Conservation (phyloP, 352 stramenopile species). For the Globisporangium sylvaticum region DNA sequence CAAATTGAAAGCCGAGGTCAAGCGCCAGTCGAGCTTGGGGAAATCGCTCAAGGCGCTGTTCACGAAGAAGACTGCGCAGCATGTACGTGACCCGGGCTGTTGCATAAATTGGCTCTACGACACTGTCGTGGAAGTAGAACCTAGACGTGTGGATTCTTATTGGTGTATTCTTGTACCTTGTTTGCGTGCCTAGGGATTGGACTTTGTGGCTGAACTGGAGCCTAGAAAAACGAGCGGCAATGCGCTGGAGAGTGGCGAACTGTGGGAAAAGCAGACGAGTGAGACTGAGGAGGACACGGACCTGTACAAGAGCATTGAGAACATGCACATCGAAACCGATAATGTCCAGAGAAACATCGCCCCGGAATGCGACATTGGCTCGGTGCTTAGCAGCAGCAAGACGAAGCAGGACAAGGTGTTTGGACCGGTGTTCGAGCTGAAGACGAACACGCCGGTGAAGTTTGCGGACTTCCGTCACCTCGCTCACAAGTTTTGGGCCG, state of each 20-base stretch:
- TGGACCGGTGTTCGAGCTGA: constrained; percentile 16
- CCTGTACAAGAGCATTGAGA: constrained; percentile 11
- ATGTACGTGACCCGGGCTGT: not conserved
- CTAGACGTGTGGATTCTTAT: not conserved
- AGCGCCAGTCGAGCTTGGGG: constrained; percentile 8
- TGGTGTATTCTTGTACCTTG: not conserved
- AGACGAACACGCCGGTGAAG: constrained; percentile 12
- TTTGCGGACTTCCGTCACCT: constrained; percentile 8
- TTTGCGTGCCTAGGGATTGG: not conserved
- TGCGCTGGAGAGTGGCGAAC: not conserved
- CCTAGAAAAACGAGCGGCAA: not conserved
- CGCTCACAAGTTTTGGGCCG: not conserved
- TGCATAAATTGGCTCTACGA: not conserved
- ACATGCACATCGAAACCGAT: constrained; percentile 13
- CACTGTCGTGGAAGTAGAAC: not conserved
- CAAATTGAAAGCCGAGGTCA: constrained; percentile 10
- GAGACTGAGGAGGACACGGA: not conserved
- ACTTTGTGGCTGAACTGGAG: constrained; percentile 4
- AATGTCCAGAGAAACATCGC: constrained; percentile 8
- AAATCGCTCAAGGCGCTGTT: constrained; percentile 11
- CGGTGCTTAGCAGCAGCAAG: constrained; percentile 12
- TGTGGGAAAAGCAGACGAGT: not conserved
- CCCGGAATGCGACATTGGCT: not conserved
- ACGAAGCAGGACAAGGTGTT: constrained; percentile 6
- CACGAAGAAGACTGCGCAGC: constrained; percentile 13